Percentiles rank a stretch among this genome's conserved stretches.
phyloP scores from a whole-genome alignment of 2,329 filamentous ascomycete species.

The Aspergillus sp. region DNA sequence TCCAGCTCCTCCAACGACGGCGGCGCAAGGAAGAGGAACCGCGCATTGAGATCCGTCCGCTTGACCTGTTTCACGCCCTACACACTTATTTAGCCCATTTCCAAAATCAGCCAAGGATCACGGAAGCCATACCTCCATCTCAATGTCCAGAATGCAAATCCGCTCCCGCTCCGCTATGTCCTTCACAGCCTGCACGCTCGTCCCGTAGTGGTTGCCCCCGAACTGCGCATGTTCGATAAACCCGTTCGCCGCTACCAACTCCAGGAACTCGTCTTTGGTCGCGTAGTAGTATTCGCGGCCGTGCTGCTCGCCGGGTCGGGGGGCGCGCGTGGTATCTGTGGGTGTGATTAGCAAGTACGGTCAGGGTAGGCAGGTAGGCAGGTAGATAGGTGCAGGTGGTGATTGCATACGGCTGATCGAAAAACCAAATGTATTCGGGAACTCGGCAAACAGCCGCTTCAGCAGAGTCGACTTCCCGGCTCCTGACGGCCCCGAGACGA shows the following conservation, averaged over 20 bases:
- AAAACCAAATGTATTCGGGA: slow-evolving; percentile 36
- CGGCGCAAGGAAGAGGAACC: slow-evolving; percentile 77
- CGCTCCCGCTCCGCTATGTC: slow-evolving; percentile 61
- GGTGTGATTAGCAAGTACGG: too few species aligned
- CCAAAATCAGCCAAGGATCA: slow-evolving; percentile 51
- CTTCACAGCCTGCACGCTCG: slow-evolving; percentile 67
- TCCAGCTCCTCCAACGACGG: slow-evolving; percentile 68
- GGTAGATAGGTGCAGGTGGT: too few species aligned
- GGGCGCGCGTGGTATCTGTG: slow-evolving; percentile 69
- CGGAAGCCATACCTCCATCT: slow-evolving; percentile 82
- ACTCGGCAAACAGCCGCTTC: slow-evolving; percentile 32
- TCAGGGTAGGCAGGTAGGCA: too few species aligned
- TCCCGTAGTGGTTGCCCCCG: slow-evolving; percentile 79
- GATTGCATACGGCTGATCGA: slow-evolving; percentile 28
- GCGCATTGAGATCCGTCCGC: slow-evolving; percentile 60
- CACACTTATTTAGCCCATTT: slow-evolving; percentile 4
- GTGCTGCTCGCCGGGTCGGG: slow-evolving; percentile 64
- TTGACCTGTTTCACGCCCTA: slow-evolving; percentile 89
- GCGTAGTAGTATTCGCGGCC: slow-evolving; percentile 78
- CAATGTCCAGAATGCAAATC: slow-evolving; percentile 83
- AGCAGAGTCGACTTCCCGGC: slow-evolving; percentile 37
- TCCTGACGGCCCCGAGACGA: slow-evolving; percentile 34
- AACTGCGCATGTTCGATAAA: slow-evolving; percentile 88
- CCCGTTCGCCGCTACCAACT: slow-evolving; percentile 56
- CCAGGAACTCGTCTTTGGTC: slow-evolving; percentile 55